Percentiles rank a stretch among this genome's conserved stretches.
phyloP scores from a whole-genome alignment of 768 basidiomycete species.

The Termitomyces sp. region DNA sequence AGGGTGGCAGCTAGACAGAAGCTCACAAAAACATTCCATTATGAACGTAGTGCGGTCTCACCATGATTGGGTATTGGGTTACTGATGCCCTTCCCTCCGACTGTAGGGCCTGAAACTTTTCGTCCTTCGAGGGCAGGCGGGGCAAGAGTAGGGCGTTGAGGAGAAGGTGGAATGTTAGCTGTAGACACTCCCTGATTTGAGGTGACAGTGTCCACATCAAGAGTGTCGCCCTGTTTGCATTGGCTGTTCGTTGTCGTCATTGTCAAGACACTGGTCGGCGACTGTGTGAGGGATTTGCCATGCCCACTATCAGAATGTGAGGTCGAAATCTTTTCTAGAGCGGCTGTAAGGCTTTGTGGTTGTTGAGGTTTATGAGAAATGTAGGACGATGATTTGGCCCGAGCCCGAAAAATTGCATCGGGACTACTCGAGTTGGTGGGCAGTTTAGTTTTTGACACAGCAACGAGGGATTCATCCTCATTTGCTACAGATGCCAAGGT shows the following conservation, averaged over 20 bases:
- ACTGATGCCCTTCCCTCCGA: constrained; percentile 68
- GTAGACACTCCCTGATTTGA: constrained; percentile 23
- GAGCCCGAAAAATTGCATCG: constrained; percentile 43
- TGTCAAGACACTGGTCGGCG: constrained; percentile 20
- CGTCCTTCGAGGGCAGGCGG: constrained; percentile 31
- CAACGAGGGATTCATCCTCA: constrained; percentile 24
- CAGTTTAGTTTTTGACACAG: constrained; percentile 34
- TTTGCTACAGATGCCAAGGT: constrained; percentile 29
- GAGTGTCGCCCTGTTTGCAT: constrained; percentile 20
- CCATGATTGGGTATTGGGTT: constrained; percentile 69
- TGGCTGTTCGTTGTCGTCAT: constrained; percentile 18
- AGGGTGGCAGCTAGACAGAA: constrained; percentile 55
- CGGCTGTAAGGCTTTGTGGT: constrained; percentile 73
- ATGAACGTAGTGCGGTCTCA: constrained; percentile 28
- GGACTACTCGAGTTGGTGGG: constrained; percentile 21
- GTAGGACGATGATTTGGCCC: constrained; percentile 55
- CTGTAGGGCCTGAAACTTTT: constrained; percentile 39
- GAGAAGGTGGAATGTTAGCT: constrained; percentile 38
- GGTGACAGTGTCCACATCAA: constrained; percentile 24
- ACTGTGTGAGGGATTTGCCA: constrained; percentile 24
- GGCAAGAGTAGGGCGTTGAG: constrained; percentile 42
- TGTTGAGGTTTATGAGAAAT: constrained; percentile 52
- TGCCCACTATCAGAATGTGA: constrained; percentile 43
- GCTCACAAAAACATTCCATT: constrained; percentile 7
- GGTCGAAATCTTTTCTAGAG: constrained; percentile 59